A percentile compares a stretch with the other conserved stretches of the same genome.
Conservation (phyloP, 1,284 basidiomycete species). For the Tilletia indica region DNA sequence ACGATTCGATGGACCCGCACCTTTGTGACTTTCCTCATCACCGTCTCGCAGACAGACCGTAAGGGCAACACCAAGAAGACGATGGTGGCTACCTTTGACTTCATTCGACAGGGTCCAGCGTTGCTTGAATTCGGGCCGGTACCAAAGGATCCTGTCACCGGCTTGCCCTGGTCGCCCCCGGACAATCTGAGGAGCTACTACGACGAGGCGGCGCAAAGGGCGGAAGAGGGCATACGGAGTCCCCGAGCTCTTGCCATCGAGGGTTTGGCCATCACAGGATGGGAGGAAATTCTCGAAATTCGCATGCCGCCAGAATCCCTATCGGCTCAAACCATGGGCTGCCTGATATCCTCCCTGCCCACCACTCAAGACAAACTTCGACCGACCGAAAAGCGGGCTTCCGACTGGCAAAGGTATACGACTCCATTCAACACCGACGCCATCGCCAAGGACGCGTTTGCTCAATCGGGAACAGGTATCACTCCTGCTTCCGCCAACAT, state of each 20-base stretch:
- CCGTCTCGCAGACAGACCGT: neutral
- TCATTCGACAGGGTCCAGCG: neutral
- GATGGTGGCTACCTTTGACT: constrained; percentile 7
- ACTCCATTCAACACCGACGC: neutral
- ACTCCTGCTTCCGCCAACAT: constrained; percentile 13
- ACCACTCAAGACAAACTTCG: neutral
- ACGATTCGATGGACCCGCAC: neutral
- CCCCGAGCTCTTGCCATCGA: neutral
- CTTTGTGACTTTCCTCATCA: constrained; percentile 12
- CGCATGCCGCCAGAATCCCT: constrained; percentile 1
- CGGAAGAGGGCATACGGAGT: neutral
- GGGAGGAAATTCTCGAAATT: neutral
- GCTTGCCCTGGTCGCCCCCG: neutral
- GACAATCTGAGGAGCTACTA: constrained; percentile 7
- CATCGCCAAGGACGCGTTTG: constrained; percentile 3
- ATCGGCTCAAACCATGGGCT: neutral
- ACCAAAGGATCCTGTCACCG: constrained; percentile 1
- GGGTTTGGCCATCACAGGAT: neutral
- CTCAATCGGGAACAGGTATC: neutral
- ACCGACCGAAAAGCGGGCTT: neutral
- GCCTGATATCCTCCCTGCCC: neutral
- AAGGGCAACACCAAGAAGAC: neutral
- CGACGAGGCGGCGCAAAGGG: neutral
- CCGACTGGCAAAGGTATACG: neutral
- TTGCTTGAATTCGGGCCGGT: neutral